phyloP scores from a whole-genome alignment of 176 grass and related monocot species.

The Hyparrhenia diplandra region DNA sequence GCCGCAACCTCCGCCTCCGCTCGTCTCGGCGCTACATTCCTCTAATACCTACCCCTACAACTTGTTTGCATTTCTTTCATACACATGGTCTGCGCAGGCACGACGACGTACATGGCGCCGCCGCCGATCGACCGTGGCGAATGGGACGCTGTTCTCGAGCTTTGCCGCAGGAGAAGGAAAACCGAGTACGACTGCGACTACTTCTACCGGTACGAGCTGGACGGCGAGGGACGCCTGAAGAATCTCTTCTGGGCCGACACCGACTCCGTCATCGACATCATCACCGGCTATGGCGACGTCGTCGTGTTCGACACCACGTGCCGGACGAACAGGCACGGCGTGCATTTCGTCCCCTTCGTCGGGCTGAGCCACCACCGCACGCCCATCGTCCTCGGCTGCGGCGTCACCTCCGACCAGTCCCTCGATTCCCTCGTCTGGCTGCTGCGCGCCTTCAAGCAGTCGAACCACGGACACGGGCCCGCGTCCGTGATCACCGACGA shows the following conservation, averaged over 20 bases:
- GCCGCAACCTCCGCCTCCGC: no score
- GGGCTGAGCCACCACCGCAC: constrained; percentile 12
- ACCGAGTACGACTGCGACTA: neutral
- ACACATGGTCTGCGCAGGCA: neutral
- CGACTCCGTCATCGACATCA: neutral
- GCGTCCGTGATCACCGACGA: constrained; percentile 22
- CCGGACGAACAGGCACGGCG: constrained; percentile 15
- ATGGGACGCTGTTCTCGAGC: neutral
- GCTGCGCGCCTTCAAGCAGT: neutral
- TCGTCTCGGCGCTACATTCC: no score
- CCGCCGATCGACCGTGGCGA: neutral
- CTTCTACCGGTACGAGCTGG: neutral
- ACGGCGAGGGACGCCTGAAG: neutral
- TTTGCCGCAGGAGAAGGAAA: neutral
- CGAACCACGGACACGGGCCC: neutral
- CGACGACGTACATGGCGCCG: neutral
- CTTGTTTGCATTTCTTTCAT: no score
- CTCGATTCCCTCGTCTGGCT: neutral
- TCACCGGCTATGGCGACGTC: neutral
- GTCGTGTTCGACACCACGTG: constrained; percentile 23
- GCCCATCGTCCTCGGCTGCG: constrained; percentile 10
- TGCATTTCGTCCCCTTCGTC: constrained; percentile 5
- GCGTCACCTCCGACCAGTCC: neutral
- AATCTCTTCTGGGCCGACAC: constrained; percentile 4
- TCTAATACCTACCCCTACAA: no score